Evolutionary conservation across 345 rosid genomes (phyloP).

Genomic region (Psidium guajava): DNA sequence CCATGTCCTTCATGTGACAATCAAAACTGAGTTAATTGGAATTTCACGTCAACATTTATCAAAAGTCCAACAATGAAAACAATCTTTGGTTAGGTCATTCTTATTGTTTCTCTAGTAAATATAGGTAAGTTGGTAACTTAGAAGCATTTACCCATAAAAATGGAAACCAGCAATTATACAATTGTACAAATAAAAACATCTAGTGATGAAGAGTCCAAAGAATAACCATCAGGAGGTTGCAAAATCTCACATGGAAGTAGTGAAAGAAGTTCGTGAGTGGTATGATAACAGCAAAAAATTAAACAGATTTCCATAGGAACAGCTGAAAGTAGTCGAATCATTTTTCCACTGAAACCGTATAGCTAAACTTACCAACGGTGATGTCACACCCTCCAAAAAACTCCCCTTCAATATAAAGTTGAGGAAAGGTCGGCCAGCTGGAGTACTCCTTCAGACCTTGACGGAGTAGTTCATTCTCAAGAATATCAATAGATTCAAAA

Average conservation of each 20-base stretch:
- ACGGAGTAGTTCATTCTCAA: constrained; percentile 81
- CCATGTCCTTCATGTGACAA: background rate
- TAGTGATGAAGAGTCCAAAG: background rate
- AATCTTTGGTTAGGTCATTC: background rate
- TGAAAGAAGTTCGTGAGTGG: background rate
- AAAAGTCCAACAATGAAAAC: background rate
- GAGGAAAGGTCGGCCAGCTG: constrained; percentile 95
- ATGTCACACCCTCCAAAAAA: constrained; percentile 95
- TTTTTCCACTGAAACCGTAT: too few relatives aligned
- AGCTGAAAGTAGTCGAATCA: background rate
- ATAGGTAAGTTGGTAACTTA: background rate
- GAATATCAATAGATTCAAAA: constrained; percentile 63
- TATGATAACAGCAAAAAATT: background rate
- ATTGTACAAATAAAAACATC: background rate
- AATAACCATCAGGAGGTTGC: background rate
- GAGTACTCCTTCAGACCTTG: constrained; percentile 90
- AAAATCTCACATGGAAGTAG: background rate
- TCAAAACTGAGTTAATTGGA: background rate
- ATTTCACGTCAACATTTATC: background rate
- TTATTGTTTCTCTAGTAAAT: background rate
- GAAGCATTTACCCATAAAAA: background rate
- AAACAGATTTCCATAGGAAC: background rate
- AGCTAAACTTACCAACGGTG: constrained; percentile 47
- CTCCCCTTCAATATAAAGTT: constrained; percentile 84
- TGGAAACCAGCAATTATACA: background rate